Conservation (phyloP, 164 flowering plant genomes). For the Magnolia changhungtana region DNA sequence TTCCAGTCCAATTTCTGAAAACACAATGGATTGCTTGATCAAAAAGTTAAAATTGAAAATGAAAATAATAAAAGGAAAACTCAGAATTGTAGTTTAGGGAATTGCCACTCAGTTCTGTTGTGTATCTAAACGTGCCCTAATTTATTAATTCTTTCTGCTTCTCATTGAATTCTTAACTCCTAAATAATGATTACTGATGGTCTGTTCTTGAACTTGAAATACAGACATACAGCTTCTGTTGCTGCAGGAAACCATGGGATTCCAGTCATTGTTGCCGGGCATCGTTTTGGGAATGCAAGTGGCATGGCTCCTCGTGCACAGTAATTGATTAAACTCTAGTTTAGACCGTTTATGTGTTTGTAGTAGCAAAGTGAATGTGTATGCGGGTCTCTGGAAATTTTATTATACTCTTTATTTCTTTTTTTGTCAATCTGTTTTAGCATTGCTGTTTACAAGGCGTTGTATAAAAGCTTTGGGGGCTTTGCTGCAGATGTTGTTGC, state of each 20-base stretch:
- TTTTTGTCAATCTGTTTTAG: slow-evolving; percentile 33
- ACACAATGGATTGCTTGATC: too few species aligned
- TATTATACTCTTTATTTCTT: not conserved
- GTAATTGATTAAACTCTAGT: slow-evolving; percentile 37
- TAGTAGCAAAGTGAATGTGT: not conserved
- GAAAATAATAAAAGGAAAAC: not conserved
- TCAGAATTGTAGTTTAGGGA: too few species aligned
- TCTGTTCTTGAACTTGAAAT: not conserved
- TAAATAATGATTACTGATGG: not conserved
- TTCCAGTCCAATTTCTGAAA: too few species aligned
- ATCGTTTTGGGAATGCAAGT: slow-evolving; percentile 91
- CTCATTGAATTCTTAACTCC: too few species aligned
- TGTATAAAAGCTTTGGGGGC: slow-evolving; percentile 97
- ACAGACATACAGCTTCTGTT: slow-evolving; percentile 89
- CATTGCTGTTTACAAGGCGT: slow-evolving; percentile 90
- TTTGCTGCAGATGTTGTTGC: slow-evolving; percentile 99
- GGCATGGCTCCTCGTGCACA: slow-evolving; percentile 99
- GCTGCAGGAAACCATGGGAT: slow-evolving; percentile 96
- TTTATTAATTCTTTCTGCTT: too few species aligned
- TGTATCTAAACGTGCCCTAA: too few species aligned
- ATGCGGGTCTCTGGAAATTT: not conserved
- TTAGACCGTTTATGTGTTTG: not conserved
- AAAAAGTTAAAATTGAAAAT: not conserved
- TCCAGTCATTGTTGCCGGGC: slow-evolving; percentile 83
- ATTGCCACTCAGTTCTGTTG: too few species aligned